Conservation (phyloP, 805 yeast genomes). For the Trichomonascus vanleenenianus region DNA sequence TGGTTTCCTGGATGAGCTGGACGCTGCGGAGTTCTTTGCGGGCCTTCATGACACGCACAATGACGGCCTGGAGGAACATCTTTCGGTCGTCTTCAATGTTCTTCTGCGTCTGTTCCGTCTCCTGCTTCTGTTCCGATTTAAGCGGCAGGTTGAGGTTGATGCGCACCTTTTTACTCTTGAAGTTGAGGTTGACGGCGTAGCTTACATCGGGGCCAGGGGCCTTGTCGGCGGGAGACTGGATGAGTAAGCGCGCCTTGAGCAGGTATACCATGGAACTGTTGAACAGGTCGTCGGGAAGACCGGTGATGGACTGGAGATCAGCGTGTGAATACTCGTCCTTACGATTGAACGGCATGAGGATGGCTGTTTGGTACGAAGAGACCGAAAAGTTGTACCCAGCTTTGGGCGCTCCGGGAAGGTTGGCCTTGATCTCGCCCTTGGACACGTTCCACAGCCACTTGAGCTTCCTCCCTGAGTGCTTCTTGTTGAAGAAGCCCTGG, state of each 20-base stretch:
- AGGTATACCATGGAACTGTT: constrained; percentile 75
- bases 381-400: constrained; percentile 50
- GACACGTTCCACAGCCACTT: constrained; percentile 96
- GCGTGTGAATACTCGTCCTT: constrained; percentile 49
- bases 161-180: constrained; percentile 74
- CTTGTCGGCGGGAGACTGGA: constrained; percentile 54
- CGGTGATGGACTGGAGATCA: constrained; percentile 60
- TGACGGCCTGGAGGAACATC: constrained; percentile 81
- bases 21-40: constrained; percentile 73
- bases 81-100: constrained; percentile 84
- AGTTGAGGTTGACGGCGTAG: constrained; percentile 69
- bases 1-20: constrained; percentile 76
- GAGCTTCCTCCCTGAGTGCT: constrained; percentile 81
- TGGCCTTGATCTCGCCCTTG: constrained; percentile 85
- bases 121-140: constrained; percentile 56
- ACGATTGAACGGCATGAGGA: constrained; percentile 76
- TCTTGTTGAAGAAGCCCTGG: constrained; percentile 56
- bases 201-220: constrained; percentile 47
- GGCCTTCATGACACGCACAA: constrained; percentile 95
- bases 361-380: constrained; percentile 80
- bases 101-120: constrained; percentile 63
- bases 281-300: constrained; percentile 54
- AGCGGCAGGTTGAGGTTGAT: constrained; percentile 63
- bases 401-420: constrained; percentile 74
- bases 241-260: constrained; percentile 66